Evolutionary conservation across 164 flowering plant species (phyloP), one percentile per base, ranked within the genome.

Genomic region (Stephania yunnanensis): DNA sequence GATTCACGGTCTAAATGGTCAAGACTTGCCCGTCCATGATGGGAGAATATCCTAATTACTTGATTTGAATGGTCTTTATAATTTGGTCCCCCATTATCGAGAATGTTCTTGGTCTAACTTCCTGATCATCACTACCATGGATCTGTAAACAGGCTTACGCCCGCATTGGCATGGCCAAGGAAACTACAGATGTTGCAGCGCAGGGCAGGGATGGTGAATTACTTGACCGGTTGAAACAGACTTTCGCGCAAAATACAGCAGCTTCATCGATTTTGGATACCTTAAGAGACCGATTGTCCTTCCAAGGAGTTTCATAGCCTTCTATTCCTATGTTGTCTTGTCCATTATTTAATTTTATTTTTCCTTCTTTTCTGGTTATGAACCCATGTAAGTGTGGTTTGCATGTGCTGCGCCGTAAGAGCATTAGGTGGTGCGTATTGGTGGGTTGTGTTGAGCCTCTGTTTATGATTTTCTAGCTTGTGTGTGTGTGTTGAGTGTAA

Each of bases 171-270:
- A 92, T 95, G 97, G 94, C 97, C 20, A 93, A 93, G 80, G 99
- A 95, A 87, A 98, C 99, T 76, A 97, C 98, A 3, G 99, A 95
- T 81, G 97, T 92, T 79, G 99, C 99, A 68, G 86, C 99, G 73
- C 98, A 92, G 81, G 80, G 97, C 6, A 93, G 91, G 80, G 98
- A 95, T 81, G 87, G 94, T n/a, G 99, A 95, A 81, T 81, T 95
- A 81, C 96, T 95, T 70, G 98, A 89, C 52, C 85, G 97, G 25
- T 80, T 95, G 83, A 92, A 82, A 79, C 76, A 80, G 48, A 87
- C 92, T 12, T 91, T 95, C 78, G 75, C 95, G 67, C 98, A 91
- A 77, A 93, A 90, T 81, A 81, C 96, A 48, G 89, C 93, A 71
- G 96, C 96, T 68, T 84, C 97, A 15, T 92, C 99, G n/a, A 86